Conservation (phyloP, 495 filamentous ascomycete genomes). For the Aspergillus egyptiacus region DNA sequence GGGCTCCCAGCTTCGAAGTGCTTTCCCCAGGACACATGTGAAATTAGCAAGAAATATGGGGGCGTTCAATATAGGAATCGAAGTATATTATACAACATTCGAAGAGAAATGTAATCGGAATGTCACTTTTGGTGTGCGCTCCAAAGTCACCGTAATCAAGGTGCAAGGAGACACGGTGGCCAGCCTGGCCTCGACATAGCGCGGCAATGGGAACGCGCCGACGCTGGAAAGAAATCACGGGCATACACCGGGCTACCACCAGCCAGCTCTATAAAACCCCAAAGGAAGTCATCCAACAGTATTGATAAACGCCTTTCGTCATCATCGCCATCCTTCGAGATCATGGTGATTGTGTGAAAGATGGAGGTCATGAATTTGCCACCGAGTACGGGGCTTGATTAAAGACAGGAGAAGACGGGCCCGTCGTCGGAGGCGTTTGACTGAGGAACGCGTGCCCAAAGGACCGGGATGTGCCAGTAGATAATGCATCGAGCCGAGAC, state of each 20-base stretch:
- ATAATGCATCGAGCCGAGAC: constrained; percentile 23
- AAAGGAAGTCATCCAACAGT: constrained; percentile 15
- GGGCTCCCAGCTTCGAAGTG: not conserved
- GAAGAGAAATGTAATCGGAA: not conserved
- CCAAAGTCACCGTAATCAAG: not conserved
- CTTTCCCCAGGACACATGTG: not conserved
- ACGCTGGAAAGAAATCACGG: constrained; percentile 8
- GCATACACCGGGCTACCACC: constrained; percentile 9
- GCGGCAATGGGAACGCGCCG: constrained; percentile 7
- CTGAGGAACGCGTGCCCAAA: constrained; percentile 29
- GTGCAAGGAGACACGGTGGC: not conserved
- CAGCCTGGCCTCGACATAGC: not conserved
- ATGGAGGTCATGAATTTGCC: constrained; percentile 28
- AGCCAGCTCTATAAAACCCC: constrained; percentile 12
- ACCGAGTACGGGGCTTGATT: constrained; percentile 26
- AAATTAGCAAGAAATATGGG: constrained; percentile 3
- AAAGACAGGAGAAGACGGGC: constrained; percentile 39
- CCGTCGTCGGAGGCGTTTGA: constrained; percentile 32
- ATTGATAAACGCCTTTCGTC: not conserved
- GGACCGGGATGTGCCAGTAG: constrained; percentile 27
- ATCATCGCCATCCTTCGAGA: not conserved
- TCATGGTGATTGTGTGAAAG: constrained; percentile 29
- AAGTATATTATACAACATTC: constrained; percentile 8
- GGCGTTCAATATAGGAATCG: constrained; percentile 7
- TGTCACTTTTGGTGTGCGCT: constrained; percentile 7